Evolutionary conservation across 2,329 filamentous ascomycete species (phyloP), one percentile per base, ranked within the genome.

Genomic region (Stenocarpella maydis): DNA sequence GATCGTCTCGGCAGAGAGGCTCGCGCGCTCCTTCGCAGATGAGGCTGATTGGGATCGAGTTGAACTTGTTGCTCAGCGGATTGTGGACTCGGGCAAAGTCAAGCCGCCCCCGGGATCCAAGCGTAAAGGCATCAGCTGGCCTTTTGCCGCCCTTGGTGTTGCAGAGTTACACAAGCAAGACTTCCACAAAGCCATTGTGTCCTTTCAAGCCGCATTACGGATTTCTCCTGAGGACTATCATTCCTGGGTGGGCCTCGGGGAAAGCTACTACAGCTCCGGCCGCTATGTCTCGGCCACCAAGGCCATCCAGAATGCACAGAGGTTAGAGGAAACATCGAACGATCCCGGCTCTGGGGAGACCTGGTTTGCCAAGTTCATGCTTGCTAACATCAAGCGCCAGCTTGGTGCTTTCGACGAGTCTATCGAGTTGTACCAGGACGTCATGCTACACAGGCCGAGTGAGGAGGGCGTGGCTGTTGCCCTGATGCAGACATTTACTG

Each of bases 341-440:
- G 84, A 85, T 1, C 79, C 87, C 0, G 79, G 84, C n/a, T 76
- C 85, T 76, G 79, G 87, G 54, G 92, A 97, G 74, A 92, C 88
- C 12, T 99, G 96, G 96, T 99, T 98, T 78, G 95, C 95, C 9
- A 93, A 93, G 77, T 98, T 98, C 79, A 97, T 99, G 91, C 88
- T 98, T 71, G 95, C 94, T 49, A 98, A 99, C 75, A 93, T 99
- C 67, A 94, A 94, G 78, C 90, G 95, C 66, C 95, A 98, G 77
- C 85, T 98, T 58, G 94, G 94, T n/a, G 91, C 97, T 50, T 97
- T 91, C 74, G 92, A 97, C 70, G 90, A 92, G 67, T 93, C 96
- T 0, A 92, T 97, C 69, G 78, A 83, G 31, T 88, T 94, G 7
- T 97, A 98, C 76, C 87, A 89, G 74, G 83, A 87, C 14, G 94